These are phyloP conservation scores for Thelephora ganbajun DNA, from an alignment of 768 basidiomycete species.

Conservation along the genomic window DNA sequence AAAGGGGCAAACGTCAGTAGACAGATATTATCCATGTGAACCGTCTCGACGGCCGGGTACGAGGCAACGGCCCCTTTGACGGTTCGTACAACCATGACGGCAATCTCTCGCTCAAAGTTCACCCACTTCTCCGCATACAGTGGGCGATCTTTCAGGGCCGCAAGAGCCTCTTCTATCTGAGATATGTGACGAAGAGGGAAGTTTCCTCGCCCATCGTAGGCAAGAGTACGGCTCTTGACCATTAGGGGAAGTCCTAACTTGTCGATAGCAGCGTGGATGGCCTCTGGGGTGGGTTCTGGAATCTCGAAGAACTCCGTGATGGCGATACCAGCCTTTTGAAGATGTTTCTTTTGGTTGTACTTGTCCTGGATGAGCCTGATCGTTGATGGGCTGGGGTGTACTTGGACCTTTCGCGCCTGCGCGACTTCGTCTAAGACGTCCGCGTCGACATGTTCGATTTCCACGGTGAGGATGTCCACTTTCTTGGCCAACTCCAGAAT, in stretches of 20 bases:
- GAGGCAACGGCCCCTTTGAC: conserved; percentile 57
- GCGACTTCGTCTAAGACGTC: conserved; percentile 53
- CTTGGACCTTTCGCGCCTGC: conserved; percentile 18
- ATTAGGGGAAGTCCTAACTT: conserved; percentile 77
- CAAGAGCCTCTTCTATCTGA: conserved; percentile 36
- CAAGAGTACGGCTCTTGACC: conserved; percentile 91
- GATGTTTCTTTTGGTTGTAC: conserved; percentile 48
- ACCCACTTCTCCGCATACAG: conserved; percentile 95
- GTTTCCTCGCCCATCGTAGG: conserved; percentile 95
- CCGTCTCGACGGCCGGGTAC: conserved; percentile 89
- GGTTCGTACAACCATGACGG: conserved; percentile 92
- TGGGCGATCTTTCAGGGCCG: conserved; percentile 51
- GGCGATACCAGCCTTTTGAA: conserved; percentile 34
- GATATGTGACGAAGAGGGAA: conserved; percentile 48
- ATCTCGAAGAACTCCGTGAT: conserved; percentile 50
- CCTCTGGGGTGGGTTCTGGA: conserved; percentile 30
- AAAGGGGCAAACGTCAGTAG: conserved; percentile 88
- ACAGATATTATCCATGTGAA: conserved; percentile 89
- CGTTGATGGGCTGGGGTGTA: conserved; percentile 69
- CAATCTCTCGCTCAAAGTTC: conserved; percentile 77
- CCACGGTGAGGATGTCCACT: conserved; percentile 84
- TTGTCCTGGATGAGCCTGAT: conserved; percentile 77
- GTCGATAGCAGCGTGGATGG: conserved; percentile 36
- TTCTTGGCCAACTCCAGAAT: conserved; percentile 68
- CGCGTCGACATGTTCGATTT: conserved; percentile 93